phyloP scores from a whole-genome alignment of 2,329 filamentous ascomycete species.

The Colletotrichum phormii region DNA sequence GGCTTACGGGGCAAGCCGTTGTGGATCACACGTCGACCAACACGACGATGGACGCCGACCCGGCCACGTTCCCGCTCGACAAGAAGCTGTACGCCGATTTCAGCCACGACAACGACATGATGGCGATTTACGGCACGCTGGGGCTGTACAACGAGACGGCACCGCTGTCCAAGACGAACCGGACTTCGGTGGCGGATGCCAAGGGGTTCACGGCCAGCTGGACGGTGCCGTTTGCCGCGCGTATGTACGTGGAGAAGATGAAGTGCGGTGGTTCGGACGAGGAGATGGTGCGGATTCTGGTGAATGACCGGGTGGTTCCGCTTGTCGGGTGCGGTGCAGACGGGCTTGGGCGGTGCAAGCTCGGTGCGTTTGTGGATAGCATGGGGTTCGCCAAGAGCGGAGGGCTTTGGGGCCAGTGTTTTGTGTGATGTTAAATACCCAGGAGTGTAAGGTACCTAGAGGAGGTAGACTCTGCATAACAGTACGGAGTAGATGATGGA shows the following conservation, averaged over 20 bases:
- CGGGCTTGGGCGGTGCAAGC: constrained; percentile 74
- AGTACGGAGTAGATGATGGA: not conserved
- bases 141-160: constrained; percentile 79
- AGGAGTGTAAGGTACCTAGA: not conserved
- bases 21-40: constrained; percentile 82
- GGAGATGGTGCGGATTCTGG: constrained; percentile 82
- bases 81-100: constrained; percentile 85
- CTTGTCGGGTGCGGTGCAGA: constrained; percentile 79
- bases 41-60: constrained; percentile 75
- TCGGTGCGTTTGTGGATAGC: constrained; percentile 79
- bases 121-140: constrained; percentile 78
- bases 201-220: constrained; percentile 81
- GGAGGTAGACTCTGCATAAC: not conserved
- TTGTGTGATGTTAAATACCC: constrained; percentile 42
- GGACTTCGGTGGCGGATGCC: constrained; percentile 59
- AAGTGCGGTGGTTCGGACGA: constrained; percentile 62
- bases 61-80: constrained; percentile 79
- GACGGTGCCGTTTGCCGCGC: constrained; percentile 83
- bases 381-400: constrained; percentile 78
- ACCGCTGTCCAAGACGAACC: constrained; percentile 62
- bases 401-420: constrained; percentile 80
- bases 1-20: constrained; percentile 77
- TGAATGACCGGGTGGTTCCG: constrained; percentile 86
- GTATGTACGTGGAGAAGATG: constrained; percentile 92
- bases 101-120: constrained; percentile 91